Evolutionary conservation across 805 yeast genomes (phyloP), one percentile per base, ranked within the genome.

Genomic region (Tetrapisispora pingtungensis): DNA sequence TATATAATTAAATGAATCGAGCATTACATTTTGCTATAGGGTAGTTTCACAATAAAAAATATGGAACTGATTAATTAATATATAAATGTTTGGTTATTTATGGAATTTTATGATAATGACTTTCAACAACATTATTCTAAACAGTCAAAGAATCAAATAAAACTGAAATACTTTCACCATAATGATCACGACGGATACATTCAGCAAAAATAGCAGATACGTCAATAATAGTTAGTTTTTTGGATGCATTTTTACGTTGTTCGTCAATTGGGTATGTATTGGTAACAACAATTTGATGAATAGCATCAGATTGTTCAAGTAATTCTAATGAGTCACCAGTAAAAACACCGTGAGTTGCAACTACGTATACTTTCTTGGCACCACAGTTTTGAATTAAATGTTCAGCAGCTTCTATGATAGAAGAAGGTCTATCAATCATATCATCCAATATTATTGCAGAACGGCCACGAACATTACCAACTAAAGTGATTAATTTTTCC

Each of bases 101-200:
- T 28, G 31, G 10, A 15, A 32, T 28, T 30, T 12, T 22, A 36
- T 10, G n/a, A 4, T 10, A 28, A 28, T 28, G 31, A 28, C 31
- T 28, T 10, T 12, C 14, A 5, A 19, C 4, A 24, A 19, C 12
- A 30, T n/a, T 14, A 2, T 1, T 17, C 48, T 56, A 65, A 34
- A 66, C 76, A 40, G 89, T 84, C 51, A 88, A 73, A 41, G 94
- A 87, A 65, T 89, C 96, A 63, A 90, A 89, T 56, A 89, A 70
- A 18, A 89, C 95, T 34, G 96, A 85, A 49, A 90, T 89, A 56
- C 94, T 83, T 70, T 90, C 97, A 64, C 98, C 99, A 57, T 90
- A 89, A 65, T 93, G 99, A 62, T 93, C 96, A 71, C 99, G 84
- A 70, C 99, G 81, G 49, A 93, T 90, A 67, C 97, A 93, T 71